Base-by-base conservation (phyloP, 495 filamentous ascomycete genomes). In the Tuber microsphaerosporum region DNA sequence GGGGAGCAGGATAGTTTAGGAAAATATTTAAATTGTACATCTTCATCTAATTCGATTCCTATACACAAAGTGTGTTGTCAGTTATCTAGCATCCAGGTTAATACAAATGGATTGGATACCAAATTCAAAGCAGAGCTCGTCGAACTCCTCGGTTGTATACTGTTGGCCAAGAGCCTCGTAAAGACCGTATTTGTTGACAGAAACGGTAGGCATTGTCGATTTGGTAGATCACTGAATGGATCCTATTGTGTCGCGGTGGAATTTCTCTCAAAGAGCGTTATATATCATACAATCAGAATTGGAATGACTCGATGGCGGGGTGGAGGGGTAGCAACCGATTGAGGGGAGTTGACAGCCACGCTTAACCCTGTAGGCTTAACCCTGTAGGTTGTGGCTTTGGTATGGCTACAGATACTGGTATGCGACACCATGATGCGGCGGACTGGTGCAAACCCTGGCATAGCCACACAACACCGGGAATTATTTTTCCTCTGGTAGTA, bases 121-220 rank as follows among this genome's bases (percentile, higher is more conserved):
- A 84, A 97, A 99, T 79, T 99, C 95, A 88, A 99, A 99, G 84
- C 95, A 99, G 79, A 99, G 86, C 82, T 97, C 91, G 82, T 99
- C 94, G 83, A 99, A 98, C 83, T 94, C 92, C 77, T 97, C 89
- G 80, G 91, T 92, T 69, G 94, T 97, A 84, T 93, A 97, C 90
- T 95, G 89, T 84, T 91, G 90, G 80, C 93, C 94, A 74, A 99
- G 88, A 81, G 91, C 93, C 86, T 96, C 90, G 88, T 91, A 98
- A 81, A 99, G 93, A 76, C 90, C 92, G 77, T 93, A 93, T 86
- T 98, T 99, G 86, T 97, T 91, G 76, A 97, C 93, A 81, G 90
- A 88, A 77, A 99, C 96, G 82, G 95, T 99, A 86, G 95, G 95
- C 91, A 93, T 93, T 19, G 69, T 83, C 86, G 79, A 75, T 71